Conservation (phyloP, 768 basidiomycete species). For the Favolaschia claudopus region DNA sequence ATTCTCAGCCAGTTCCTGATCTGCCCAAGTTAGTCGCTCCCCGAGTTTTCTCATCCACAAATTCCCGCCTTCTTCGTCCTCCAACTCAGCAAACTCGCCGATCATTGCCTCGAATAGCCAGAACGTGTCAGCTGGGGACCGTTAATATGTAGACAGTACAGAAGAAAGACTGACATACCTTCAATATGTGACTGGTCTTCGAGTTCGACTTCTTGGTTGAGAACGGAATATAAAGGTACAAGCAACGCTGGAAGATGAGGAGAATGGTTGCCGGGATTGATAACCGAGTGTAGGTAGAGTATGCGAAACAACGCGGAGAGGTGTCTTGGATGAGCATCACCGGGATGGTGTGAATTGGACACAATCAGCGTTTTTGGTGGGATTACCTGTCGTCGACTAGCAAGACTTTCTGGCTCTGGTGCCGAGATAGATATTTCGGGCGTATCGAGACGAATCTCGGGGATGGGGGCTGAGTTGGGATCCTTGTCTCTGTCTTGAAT, state of each 20-base stretch:
- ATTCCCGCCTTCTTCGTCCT: conserved; percentile 68
- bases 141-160: not conserved
- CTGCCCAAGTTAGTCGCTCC: conserved; percentile 66
- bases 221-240: conserved; percentile 70
- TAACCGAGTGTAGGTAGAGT: conserved; percentile 71
- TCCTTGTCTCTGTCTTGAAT: conserved; percentile 44
- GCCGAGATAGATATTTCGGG: conserved; percentile 52
- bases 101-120: conserved; percentile 83
- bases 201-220: conserved; percentile 66
- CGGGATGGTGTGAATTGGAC: conserved; percentile 52
- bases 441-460: conserved; percentile 51
- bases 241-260: conserved; percentile 75
- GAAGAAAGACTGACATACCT: conserved; percentile 8
- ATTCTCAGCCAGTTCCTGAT: conserved; percentile 64
- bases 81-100: conserved; percentile 77
- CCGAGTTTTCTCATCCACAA: conserved; percentile 71
- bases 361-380: conserved; percentile 54
- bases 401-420: conserved; percentile 40
- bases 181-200: conserved; percentile 73
- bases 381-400: conserved; percentile 29
- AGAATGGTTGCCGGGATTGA: conserved; percentile 77
- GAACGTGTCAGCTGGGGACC: conserved; percentile 68
- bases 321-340: conserved; percentile 65
- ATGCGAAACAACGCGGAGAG: conserved; percentile 71
- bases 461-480: conserved; percentile 37